Evolutionary conservation across 2,329 filamentous ascomycete species (phyloP).

Genomic region (Xylariaceae sp.): DNA sequence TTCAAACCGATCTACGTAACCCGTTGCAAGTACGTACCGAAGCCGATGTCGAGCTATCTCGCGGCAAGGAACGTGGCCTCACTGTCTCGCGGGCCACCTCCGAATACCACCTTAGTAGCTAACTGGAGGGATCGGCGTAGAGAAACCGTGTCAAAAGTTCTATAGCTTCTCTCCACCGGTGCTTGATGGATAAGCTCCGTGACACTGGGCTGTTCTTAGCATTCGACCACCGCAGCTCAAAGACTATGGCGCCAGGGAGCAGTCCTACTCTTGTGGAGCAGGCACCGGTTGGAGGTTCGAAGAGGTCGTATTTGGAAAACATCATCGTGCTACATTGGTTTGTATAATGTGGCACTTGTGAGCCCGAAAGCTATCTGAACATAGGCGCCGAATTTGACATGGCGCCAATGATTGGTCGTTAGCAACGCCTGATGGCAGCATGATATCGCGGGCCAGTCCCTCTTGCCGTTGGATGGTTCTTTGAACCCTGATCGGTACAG

Average conservation of each 20-base stretch:
- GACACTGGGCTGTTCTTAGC: neutral
- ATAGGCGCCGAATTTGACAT: conserved; percentile 5
- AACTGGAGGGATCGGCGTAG: conserved; percentile 2
- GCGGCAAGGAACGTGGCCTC: conserved; percentile 5
- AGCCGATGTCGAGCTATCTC: conserved; percentile 6
- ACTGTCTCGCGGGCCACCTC: conserved; percentile 8
- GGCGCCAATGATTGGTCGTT: conserved; percentile 10
- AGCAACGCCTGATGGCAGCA: conserved; percentile 7
- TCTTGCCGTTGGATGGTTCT: conserved; percentile 7
- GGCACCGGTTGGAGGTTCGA: conserved; percentile 7
- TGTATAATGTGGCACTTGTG: conserved; percentile 15
- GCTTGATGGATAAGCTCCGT: conserved; percentile 11
- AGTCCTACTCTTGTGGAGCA: conserved; percentile 21
- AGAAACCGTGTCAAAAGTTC: neutral
- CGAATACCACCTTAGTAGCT: conserved; percentile 1
- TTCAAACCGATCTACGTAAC: conserved; percentile 9
- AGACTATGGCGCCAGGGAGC: neutral
- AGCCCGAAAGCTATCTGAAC: conserved; percentile 11
- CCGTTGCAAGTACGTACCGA: conserved; percentile 13
- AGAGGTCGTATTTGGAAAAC: conserved; percentile 12
- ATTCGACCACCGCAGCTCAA: neutral
- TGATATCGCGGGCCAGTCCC: conserved; percentile 12
- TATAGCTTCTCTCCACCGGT: conserved; percentile 5
- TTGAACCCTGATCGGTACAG: conserved; percentile 13
- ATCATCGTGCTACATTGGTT: conserved; percentile 14